phyloP scores from a whole-genome alignment of 2,329 filamentous ascomycete genomes.

The Stagonosporopsis vannaccii region DNA sequence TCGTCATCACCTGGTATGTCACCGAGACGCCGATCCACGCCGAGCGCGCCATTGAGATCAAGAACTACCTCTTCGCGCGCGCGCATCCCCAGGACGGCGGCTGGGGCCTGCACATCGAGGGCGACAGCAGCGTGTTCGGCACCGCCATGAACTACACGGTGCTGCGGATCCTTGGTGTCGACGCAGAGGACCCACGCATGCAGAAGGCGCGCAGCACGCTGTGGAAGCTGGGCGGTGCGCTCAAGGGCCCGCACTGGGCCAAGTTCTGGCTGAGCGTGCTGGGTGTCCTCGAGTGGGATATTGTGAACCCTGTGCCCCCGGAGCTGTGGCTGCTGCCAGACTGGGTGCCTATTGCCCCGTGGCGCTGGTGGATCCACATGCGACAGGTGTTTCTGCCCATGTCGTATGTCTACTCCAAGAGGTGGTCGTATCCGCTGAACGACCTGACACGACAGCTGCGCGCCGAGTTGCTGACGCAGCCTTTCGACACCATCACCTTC shows the following conservation, averaged over 20 bases:
- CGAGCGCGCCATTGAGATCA: constrained; percentile 84
- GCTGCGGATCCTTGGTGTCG: constrained; percentile 81
- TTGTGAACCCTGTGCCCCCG: constrained; percentile 92
- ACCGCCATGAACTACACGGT: constrained; percentile 86
- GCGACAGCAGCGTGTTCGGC: constrained; percentile 89
- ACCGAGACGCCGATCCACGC: constrained; percentile 86
- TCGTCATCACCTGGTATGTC: constrained; percentile 86
- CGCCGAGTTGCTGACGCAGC: constrained; percentile 81
- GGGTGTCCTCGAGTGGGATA: constrained; percentile 85
- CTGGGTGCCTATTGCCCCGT: constrained; percentile 88
- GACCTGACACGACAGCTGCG: constrained; percentile 75
- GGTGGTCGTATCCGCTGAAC: constrained; percentile 78
- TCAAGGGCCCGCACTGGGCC: constrained; percentile 89
- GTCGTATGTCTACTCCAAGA: constrained; percentile 86
- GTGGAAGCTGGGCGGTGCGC: constrained; percentile 84
- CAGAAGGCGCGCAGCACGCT: constrained; percentile 82
- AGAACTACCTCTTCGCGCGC: constrained; percentile 86
- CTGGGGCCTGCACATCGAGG: constrained; percentile 96
- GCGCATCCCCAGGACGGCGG: constrained; percentile 90
- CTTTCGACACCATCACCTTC: constrained; percentile 82
- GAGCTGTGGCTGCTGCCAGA: constrained; percentile 94
- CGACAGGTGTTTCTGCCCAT: constrained; percentile 95
- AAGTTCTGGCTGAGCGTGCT: constrained; percentile 93
- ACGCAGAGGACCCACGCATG: constrained; percentile 83
- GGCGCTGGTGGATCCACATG: constrained; percentile 98